Base-by-base conservation (phyloP, 768 basidiomycete species). In the Boletellus emodensis region DNA sequence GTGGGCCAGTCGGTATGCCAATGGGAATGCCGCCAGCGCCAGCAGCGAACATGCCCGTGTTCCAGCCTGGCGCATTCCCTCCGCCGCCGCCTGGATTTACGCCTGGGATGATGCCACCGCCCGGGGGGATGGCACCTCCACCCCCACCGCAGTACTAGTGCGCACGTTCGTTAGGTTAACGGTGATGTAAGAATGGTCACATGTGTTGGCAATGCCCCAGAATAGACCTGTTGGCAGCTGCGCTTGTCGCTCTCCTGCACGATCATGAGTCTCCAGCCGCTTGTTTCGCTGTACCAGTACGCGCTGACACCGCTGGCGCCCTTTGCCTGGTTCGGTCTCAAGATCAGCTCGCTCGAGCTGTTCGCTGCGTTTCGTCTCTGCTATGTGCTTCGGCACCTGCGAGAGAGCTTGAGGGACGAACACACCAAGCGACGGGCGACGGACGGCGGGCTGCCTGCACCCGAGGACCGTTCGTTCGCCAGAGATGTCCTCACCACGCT, bases 71-170 rank as follows among this genome's bases (percentile, higher is more conserved):
- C 17, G 68, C 73, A n/a, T 78, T 75, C 46, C 79, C 81, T 24
- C 79, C 81, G 3, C 84, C 83, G 3, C 84, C 85, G 1, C 81
- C 83, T 58, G 87, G 85, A 4, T 89, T 85, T 64, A 75, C 77
- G 47, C 79, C 78, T 48, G 75, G 75, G 4, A 67, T 68, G 60
- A 71, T 67, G 61, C 54, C 58, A 32, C 60, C 58, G 51, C 61
- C 52, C 47, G 71, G 60, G 60, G 70, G 61, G 43, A 70, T 75
- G 66, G 59, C 66, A 10, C 64, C 75, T 28, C 77, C 80, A 32
- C 78, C 76, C 13, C 75, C 75, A 35, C 65, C 67, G 33, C 66
- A 65, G 54, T 68, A 68, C 52, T 68, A 61, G 56, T 36, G 33
- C 30, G 45, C 35, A 42, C 35, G 59, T 60, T 45, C 11, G 36